Conservation (phyloP, 345 rosid species). For the Trapa incisa region DNA sequence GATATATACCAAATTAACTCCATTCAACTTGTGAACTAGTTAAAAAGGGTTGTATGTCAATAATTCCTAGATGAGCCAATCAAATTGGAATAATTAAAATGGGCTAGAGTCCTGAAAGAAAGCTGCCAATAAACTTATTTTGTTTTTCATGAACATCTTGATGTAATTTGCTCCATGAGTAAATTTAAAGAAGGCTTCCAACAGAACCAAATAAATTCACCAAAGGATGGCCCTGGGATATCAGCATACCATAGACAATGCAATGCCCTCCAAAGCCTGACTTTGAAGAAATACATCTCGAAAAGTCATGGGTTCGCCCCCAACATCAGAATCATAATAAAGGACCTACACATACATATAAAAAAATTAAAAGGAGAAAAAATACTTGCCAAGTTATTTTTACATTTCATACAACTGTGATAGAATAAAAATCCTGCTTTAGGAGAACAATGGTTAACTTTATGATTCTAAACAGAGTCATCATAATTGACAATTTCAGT, state of each 20-base stretch:
- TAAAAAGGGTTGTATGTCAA: neutral
- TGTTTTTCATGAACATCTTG: no score
- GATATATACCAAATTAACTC: conserved; percentile 11
- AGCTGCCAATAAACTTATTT: neutral
- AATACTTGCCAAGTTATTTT: neutral
- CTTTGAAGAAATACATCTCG: conserved; percentile 89
- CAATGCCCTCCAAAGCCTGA: conserved; percentile 90
- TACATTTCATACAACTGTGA: neutral
- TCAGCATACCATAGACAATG: conserved; percentile 62
- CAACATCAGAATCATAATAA: conserved; percentile 72
- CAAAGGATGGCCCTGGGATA: neutral
- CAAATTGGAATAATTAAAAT: neutral
- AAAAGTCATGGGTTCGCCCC: conserved; percentile 73
- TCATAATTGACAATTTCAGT: no score
- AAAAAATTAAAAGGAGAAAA: neutral
- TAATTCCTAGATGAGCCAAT: neutral
- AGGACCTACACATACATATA: conserved; percentile 37
- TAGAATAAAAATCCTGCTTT: neutral
- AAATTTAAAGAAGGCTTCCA: neutral
- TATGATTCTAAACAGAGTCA: neutral
- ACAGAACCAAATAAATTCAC: neutral
- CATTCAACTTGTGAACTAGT: neutral
- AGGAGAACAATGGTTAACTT: neutral
- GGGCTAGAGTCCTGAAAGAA: neutral
- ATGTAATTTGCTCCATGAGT: neutral